Evolutionary conservation across 2,329 filamentous ascomycete genomes (phyloP).

Genomic region (Ophidiomyces ophidiicola): DNA sequence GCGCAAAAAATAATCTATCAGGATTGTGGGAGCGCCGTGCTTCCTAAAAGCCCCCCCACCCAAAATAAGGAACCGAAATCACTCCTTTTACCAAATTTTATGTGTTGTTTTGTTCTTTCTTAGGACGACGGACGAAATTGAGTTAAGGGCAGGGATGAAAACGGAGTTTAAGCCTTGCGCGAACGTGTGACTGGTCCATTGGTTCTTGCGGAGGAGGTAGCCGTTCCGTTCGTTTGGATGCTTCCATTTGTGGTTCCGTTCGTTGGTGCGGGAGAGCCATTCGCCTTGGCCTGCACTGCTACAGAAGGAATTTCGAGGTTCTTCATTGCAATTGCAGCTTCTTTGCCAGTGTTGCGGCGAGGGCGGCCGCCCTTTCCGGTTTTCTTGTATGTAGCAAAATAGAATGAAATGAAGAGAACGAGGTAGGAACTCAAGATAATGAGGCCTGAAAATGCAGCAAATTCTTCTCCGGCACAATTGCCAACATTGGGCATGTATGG

Average conservation of each 20-base stretch:
- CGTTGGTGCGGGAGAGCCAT: conserved; percentile 23
- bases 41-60: too few relatives aligned
- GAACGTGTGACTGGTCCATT: conserved; percentile 37
- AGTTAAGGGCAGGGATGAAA: background rate
- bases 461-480: conserved; percentile 79
- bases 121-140: background rate
- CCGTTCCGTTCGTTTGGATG: conserved; percentile 13
- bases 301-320: conserved; percentile 49
- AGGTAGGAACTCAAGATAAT: conserved; percentile 80
- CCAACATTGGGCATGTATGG: conserved; percentile 63
- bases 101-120: too few relatives aligned
- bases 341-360: conserved; percentile 56
- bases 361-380: conserved; percentile 29
- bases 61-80: too few relatives aligned
- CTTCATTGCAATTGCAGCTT: conserved; percentile 74
- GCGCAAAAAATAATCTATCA: too few relatives aligned
- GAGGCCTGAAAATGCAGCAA: conserved; percentile 77
- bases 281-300: conserved; percentile 19
- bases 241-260: conserved; percentile 11
- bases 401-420: conserved; percentile 89
- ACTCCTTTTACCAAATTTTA: too few relatives aligned
- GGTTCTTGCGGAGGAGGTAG: conserved; percentile 29
- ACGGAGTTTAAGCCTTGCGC: conserved; percentile 32
- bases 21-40: too few relatives aligned
- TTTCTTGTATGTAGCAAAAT: conserved; percentile 77